Evolutionary conservation across 345 rosid species (phyloP).

Genomic region (Psidium friedrichsthalianum): DNA sequence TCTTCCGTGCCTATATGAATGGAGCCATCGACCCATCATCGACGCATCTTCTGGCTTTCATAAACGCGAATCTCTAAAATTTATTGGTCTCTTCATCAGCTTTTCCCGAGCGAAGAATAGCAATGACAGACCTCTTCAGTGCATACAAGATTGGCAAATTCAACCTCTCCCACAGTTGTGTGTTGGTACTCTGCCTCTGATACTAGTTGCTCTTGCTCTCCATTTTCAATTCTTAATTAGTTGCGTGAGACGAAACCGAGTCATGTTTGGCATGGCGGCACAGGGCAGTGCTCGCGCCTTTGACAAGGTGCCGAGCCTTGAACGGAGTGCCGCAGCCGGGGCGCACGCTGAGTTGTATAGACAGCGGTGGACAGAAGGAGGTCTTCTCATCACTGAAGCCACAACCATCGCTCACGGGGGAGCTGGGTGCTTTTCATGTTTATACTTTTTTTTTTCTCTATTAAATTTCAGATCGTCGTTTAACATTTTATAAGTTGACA

Average conservation of each 20-base stretch:
- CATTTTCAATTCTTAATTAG: background rate
- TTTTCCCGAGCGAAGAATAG: background rate
- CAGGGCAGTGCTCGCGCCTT: constrained; percentile 1
- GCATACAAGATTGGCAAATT: background rate
- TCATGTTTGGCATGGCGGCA: background rate
- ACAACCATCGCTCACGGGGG: background rate
- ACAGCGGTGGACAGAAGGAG: background rate
- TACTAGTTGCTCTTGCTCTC: background rate
- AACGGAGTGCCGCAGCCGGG: background rate
- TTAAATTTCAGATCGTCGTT: background rate
- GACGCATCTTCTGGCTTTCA: background rate
- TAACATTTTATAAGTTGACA: background rate
- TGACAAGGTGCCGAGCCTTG: background rate
- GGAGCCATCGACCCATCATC: background rate
- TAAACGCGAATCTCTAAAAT: background rate
- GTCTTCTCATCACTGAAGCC: constrained; percentile 3
- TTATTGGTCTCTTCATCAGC: background rate
- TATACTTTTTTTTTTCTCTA: background rate
- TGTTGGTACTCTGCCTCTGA: background rate
- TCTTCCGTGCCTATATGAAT: background rate
- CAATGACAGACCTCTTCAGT: background rate
- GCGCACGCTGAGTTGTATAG: background rate
- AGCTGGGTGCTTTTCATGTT: background rate
- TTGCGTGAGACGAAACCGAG: background rate
- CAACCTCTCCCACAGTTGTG: constrained; percentile 3